Evolutionary conservation across 2,329 filamentous ascomycete species (phyloP), one percentile per base, ranked within the genome.

Genomic region (Acrocalymma vagum): DNA sequence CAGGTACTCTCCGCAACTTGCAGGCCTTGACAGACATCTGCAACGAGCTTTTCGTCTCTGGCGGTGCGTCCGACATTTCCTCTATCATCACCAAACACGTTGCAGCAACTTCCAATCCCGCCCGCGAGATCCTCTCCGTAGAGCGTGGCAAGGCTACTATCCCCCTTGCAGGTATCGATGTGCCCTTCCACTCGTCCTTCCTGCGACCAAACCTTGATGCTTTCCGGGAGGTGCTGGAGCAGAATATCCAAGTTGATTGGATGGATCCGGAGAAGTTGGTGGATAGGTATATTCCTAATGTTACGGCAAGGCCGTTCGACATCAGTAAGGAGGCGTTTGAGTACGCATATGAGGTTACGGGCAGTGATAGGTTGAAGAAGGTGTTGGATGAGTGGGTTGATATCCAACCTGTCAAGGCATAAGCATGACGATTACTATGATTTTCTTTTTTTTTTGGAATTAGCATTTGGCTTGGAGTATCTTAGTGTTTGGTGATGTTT

Each of bases 131-230:
- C 11, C 15, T 32, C 8, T 6, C 24, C 1, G 37, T 55, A 13
- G 37, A 42, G 26, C 57, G 63, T 3, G 60, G 60, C 5, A 44
- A 22, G 9, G 63, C 62, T 3, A 65, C 59, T 1, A 58, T 63
- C 9, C 64, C 64, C 4, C 53, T 68, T n/a, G 37, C 37, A n/a
- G 59, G 61, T 9, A 64, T 68, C 20, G 63, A 67, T 31, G 59
- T 68, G 3, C 64, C 64, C 2, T 68, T 68, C 38, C 64, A 68
- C 45, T 60, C 54, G 7, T 48, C 44, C n/a, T 60, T 46, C 38
- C 39, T 68, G 13, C 45, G 40, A 3, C 33, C 50, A 6, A 45
- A 48, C 7, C 35, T 67, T 17, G 39, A 31, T 0, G 29, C 48
- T 0, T 68, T 52, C 46, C 41, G 63, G 9, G 24, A 45, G 4